Conservation (phyloP, 768 basidiomycete genomes). For the Collybiopsis luxurians region DNA sequence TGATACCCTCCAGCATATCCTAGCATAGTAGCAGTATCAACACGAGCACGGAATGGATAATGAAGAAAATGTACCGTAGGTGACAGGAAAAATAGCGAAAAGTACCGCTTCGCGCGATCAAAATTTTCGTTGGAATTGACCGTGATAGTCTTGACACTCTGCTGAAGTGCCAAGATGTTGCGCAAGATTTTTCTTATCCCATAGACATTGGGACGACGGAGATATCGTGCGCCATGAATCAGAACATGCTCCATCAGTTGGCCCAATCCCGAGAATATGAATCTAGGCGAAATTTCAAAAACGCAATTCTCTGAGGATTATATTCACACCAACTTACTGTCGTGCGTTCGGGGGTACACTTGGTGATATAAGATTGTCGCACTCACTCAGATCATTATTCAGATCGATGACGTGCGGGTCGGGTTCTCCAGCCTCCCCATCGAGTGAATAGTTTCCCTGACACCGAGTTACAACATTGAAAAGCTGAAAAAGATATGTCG, state of each 20-base stretch:
- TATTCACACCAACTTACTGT: constrained; percentile 50
- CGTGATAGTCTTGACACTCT: constrained; percentile 78
- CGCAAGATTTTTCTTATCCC: constrained; percentile 87
- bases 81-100: constrained; percentile 68
- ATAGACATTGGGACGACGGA: constrained; percentile 65
- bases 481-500: not conserved
- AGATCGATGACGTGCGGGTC: constrained; percentile 87
- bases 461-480: not conserved
- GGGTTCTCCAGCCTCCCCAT: constrained; percentile 85
- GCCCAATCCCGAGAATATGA: constrained; percentile 84
- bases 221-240: constrained; percentile 67
- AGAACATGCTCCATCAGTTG: constrained; percentile 82
- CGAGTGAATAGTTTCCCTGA: constrained; percentile 83
- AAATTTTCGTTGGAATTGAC: constrained; percentile 67
- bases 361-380: constrained; percentile 65
- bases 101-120: constrained; percentile 75
- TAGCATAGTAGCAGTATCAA: constrained; percentile 24
- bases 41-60: constrained; percentile 2
- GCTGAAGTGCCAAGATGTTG: constrained; percentile 89
- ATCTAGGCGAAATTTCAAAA: constrained; percentile 51
- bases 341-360: constrained; percentile 64
- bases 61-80: constrained; percentile 57
- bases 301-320: too few species aligned
- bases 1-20: constrained; percentile 77
- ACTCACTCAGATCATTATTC: constrained; percentile 73